Conservation (phyloP, 306 rosid species). For the Quercus parvula region DNA sequence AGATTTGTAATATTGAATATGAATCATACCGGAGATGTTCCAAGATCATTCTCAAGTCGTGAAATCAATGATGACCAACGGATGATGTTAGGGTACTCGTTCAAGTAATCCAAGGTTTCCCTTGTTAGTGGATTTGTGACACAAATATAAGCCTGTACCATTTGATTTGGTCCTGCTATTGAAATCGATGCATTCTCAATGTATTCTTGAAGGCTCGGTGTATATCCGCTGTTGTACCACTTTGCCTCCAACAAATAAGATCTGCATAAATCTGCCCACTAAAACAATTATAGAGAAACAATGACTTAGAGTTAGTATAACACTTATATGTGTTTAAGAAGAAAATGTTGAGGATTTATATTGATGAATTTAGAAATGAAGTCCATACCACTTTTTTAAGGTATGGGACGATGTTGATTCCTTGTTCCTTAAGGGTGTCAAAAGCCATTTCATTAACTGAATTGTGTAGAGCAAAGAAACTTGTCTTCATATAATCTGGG, state of each 20-base stretch:
- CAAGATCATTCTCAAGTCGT: conserved; percentile 20
- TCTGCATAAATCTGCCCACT: background rate
- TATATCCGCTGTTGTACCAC: background rate
- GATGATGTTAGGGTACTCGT: background rate
- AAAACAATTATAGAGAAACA: background rate
- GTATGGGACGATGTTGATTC: background rate
- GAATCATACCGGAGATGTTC: background rate
- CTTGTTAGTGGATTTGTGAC: background rate
- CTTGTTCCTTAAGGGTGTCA: background rate
- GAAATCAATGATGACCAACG: background rate
- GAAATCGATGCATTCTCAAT: conserved; percentile 14
- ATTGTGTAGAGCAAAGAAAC: background rate
- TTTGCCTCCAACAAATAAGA: background rate
- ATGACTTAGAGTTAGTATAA: background rate
- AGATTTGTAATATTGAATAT: too few relatives aligned
- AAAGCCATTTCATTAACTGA: background rate
- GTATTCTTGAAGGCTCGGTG: conserved; percentile 4
- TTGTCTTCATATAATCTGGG: background rate
- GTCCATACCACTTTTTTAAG: background rate
- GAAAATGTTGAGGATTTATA: background rate
- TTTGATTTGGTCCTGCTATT: background rate
- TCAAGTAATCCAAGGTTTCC: background rate
- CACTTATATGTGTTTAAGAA: background rate
- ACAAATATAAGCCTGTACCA: background rate
- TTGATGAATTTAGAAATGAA: background rate